These are phyloP conservation scores for Phytophthora litchii DNA, from an alignment of 352 stramenopile species.

Conservation along the genomic window DNA sequence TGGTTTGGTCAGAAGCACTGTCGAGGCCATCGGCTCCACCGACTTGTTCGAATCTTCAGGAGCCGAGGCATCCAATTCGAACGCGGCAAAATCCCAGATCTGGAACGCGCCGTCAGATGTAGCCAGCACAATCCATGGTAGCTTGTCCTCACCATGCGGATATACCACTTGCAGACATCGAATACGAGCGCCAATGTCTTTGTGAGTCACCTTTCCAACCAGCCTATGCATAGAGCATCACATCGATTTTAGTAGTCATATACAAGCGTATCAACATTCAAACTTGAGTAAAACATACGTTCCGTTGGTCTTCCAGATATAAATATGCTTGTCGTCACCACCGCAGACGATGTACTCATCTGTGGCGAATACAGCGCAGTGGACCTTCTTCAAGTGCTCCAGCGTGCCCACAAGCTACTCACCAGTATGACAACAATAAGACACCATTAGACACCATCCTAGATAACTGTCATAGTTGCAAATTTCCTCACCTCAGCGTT, in stretches of 20 bases:
- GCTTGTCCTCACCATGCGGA: slow-evolving; percentile 52
- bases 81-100: slow-evolving; percentile 79
- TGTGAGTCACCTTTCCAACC: slow-evolving; percentile 70
- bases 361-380: slow-evolving; percentile 74
- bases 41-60: slow-evolving; percentile 65
- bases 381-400: slow-evolving; percentile 76
- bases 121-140: slow-evolving; percentile 77
- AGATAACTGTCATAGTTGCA: slow-evolving; percentile 1
- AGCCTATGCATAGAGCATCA: slow-evolving; percentile 38
- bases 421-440: slow-evolving; percentile 1
- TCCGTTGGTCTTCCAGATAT: slow-evolving; percentile 79
- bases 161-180: slow-evolving; percentile 80
- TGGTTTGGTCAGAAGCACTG: slow-evolving; percentile 69
- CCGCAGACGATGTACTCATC: slow-evolving; percentile 80
- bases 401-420: slow-evolving; percentile 64
- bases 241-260: slow-evolving; percentile 5
- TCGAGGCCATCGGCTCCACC: slow-evolving; percentile 65
- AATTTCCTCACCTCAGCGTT: slow-evolving; percentile 61
- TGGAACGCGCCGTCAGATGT: slow-evolving; percentile 79
- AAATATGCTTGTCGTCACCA: slow-evolving; percentile 83
- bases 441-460: not conserved
- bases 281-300: slow-evolving; percentile 44
- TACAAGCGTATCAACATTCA: slow-evolving; percentile 1
- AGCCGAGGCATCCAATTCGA: slow-evolving; percentile 52
- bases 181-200: slow-evolving; percentile 71